Conservation (phyloP, 2,329 filamentous ascomycete genomes). For the Teratosphaeria gauchensis region DNA sequence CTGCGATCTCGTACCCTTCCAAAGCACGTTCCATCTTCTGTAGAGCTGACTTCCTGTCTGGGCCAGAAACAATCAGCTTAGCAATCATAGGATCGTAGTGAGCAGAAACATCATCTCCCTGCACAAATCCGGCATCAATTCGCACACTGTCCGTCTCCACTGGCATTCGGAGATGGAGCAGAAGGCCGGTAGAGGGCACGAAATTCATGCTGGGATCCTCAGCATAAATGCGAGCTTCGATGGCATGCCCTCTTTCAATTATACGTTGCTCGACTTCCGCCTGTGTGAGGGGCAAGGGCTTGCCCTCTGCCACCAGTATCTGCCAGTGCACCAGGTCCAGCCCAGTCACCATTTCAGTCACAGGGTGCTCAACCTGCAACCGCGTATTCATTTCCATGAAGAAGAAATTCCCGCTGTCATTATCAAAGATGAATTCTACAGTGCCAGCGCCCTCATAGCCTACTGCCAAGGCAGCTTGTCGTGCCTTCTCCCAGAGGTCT, state of each 20-base stretch:
- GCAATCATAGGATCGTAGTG: constrained; percentile 99
- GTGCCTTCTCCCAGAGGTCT: constrained; percentile 56
- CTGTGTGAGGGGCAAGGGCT: constrained; percentile 56
- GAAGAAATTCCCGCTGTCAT: constrained; percentile 55
- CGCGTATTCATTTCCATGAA: constrained; percentile 72
- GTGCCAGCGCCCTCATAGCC: constrained; percentile 58
- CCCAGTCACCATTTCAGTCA: constrained; percentile 70
- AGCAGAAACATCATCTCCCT: constrained; percentile 84
- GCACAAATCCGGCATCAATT: constrained; percentile 85
- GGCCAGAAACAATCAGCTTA: constrained; percentile 85
- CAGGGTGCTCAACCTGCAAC: constrained; percentile 92
- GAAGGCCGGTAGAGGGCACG: constrained; percentile 81
- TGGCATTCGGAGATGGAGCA: constrained; percentile 75
- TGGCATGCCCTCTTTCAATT: constrained; percentile 66
- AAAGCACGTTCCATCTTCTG: constrained; percentile 72
- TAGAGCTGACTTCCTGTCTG: constrained; percentile 68
- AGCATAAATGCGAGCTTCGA: constrained; percentile 93
- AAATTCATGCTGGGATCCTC: constrained; percentile 90
- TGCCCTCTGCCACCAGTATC: constrained; percentile 70
- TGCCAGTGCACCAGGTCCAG: constrained; percentile 91
- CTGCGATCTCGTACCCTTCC: constrained; percentile 84
- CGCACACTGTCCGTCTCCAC: constrained; percentile 60
- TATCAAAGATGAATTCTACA: constrained; percentile 61
- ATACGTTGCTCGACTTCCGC: constrained; percentile 61
- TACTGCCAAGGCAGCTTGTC: constrained; percentile 53